A percentile compares a stretch with the other conserved stretches of the same genome.
These are phyloP conservation scores for Aegilops speltoides DNA, from an alignment of 176 grass and related monocot genomes.

Conservation along the genomic window DNA sequence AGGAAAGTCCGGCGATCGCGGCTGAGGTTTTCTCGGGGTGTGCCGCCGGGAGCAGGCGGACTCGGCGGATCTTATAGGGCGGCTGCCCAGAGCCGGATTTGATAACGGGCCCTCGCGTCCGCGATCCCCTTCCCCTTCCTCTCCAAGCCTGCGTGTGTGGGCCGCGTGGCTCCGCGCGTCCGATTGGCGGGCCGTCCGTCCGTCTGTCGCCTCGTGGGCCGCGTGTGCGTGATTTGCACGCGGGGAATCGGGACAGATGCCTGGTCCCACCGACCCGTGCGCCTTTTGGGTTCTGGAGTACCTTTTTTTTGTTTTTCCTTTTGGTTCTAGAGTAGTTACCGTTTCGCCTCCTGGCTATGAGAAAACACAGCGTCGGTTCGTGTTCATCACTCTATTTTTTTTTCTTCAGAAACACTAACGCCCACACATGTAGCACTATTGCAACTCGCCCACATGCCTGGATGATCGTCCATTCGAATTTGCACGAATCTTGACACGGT, in stretches of 20 bases:
- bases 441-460: too few species aligned
- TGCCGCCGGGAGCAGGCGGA: background rate
- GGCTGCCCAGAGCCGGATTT: background rate
- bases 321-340: too few species aligned
- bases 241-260: background rate
- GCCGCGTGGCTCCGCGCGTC: background rate
- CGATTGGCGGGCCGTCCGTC: background rate
- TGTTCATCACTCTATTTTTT: too few species aligned
- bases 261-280: background rate
- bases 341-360: too few species aligned
- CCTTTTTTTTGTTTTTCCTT: too few species aligned
- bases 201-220: background rate
- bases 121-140: background rate
- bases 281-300: too few species aligned
- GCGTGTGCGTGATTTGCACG: background rate
- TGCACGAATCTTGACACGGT: too few species aligned
- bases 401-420: too few species aligned
- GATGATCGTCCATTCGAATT: too few species aligned
- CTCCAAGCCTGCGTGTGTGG: background rate
- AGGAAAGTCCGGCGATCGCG: background rate
- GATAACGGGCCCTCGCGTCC: background rate
- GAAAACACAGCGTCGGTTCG: too few species aligned
- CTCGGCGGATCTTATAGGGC: background rate
- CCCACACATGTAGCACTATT: too few species aligned
- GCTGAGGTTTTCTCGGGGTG: background rate